phyloP scores from a whole-genome alignment of 306 rosid genomes.

The Astragalus membranaceus region DNA sequence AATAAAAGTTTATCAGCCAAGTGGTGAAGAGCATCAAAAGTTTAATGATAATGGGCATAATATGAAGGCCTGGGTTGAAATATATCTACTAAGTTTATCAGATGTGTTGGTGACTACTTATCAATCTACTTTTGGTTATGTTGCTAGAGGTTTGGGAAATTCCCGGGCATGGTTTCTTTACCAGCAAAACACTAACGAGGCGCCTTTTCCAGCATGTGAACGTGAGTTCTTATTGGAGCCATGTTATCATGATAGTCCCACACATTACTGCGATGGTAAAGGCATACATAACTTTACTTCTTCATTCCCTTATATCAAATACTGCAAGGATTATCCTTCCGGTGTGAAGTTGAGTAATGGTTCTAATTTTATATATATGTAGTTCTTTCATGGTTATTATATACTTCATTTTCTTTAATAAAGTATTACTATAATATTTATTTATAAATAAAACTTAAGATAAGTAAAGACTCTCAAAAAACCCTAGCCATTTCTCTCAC shows the following conservation, averaged over 20 bases:
- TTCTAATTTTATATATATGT: neutral
- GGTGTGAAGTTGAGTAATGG: conserved; percentile 36
- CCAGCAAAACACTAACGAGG: neutral
- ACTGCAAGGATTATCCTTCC: conserved; percentile 41
- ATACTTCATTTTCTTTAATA: neutral
- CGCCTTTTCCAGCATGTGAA: conserved; percentile 29
- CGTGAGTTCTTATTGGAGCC: conserved; percentile 49
- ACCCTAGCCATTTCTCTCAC: no score
- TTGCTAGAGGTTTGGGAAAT: conserved; percentile 54
- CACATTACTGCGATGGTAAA: conserved; percentile 38
- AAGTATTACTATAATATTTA: no score
- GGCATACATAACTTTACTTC: conserved; percentile 17
- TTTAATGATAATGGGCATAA: conserved; percentile 39
- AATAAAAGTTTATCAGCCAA: conserved; percentile 42
- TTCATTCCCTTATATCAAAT: conserved; percentile 33
- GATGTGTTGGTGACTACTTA: conserved; percentile 53
- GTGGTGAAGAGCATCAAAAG: conserved; percentile 53
- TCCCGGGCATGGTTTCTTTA: conserved; percentile 46
- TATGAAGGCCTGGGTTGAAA: conserved; percentile 46
- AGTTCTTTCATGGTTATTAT: neutral
- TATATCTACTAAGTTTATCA: conserved; percentile 47
- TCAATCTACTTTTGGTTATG: conserved; percentile 56
- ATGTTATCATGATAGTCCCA: conserved; percentile 45
- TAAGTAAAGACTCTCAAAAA: no score
- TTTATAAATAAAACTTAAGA: no score